Conservation (phyloP, 352 stramenopile species). For the Globisporangium perplexum region DNA sequence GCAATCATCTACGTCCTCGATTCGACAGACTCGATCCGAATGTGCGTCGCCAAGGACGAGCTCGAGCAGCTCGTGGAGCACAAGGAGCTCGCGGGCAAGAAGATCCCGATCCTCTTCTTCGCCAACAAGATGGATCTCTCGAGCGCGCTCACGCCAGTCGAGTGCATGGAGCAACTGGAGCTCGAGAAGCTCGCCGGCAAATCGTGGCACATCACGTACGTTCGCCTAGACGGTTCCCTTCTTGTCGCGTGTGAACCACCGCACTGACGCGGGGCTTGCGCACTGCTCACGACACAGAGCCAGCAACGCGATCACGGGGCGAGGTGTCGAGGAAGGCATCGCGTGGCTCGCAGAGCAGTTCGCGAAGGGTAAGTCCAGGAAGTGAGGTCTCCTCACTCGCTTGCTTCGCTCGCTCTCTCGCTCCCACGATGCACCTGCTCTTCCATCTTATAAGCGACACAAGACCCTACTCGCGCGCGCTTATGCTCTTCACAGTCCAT, state of each 20-base stretch:
- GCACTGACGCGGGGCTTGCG: neutral
- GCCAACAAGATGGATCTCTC: conserved; percentile 87
- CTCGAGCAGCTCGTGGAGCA: conserved; percentile 82
- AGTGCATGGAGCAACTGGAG: conserved; percentile 78
- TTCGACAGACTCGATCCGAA: conserved; percentile 79
- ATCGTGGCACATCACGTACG: conserved; percentile 83
- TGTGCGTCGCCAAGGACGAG: conserved; percentile 86
- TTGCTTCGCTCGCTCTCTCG: neutral
- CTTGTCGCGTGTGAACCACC: neutral
- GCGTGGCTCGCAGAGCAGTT: conserved; percentile 80
- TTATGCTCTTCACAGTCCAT: no score
- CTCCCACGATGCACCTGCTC: neutral
- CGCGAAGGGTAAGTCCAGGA: conserved; percentile 49
- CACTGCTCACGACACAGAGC: conserved; percentile 23
- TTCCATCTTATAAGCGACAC: neutral
- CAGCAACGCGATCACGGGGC: conserved; percentile 77
- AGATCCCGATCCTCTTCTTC: conserved; percentile 82
- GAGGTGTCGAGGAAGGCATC: conserved; percentile 77
- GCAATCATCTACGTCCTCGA: conserved; percentile 90
- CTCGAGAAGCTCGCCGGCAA: conserved; percentile 74
- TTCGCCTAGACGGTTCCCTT: conserved; percentile 8
- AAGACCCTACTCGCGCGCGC: neutral
- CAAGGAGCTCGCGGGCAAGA: conserved; percentile 63
- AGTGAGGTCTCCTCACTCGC: conserved; percentile 14
- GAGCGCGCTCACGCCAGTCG: conserved; percentile 61